Evolutionary conservation across 1,284 basidiomycete genomes (phyloP).

Genomic region (Ustilago cynodontis): DNA sequence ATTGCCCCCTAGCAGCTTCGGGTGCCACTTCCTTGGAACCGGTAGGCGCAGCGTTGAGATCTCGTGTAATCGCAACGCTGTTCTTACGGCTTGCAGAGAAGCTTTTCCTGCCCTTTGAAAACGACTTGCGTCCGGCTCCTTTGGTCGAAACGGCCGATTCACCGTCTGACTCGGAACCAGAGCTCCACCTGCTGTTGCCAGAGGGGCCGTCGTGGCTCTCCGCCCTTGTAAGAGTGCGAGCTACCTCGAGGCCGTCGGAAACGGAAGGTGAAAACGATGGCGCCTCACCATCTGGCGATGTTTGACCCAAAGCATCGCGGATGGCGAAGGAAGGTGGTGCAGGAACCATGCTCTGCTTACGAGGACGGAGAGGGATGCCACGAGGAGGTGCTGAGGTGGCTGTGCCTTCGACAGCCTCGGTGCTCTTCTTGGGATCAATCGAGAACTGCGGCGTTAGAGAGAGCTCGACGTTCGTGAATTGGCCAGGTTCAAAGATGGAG

Average conservation of each 20-base stretch:
- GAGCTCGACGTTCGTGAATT: slow-evolving; percentile 4
- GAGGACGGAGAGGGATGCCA: background rate
- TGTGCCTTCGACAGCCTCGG: background rate
- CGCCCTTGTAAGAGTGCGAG: slow-evolving; percentile 6
- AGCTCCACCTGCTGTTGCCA: slow-evolving; percentile 57
- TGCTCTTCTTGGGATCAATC: background rate
- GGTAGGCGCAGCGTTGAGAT: slow-evolving; percentile 6
- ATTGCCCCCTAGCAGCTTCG: slow-evolving; percentile 19
- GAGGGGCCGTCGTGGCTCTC: slow-evolving; percentile 12
- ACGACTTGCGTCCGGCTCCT: slow-evolving; percentile 27
- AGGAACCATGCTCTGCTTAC: slow-evolving; percentile 41
- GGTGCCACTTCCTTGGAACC: background rate
- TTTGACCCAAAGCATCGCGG: slow-evolving; percentile 11
- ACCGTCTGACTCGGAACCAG: slow-evolving; percentile 55
- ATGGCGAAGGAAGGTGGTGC: slow-evolving; percentile 46
- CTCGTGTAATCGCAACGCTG: slow-evolving; percentile 27
- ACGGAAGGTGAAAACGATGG: slow-evolving; percentile 6
- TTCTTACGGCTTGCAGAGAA: slow-evolving; percentile 44
- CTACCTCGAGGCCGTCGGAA: slow-evolving; percentile 15
- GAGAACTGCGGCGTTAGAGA: background rate
- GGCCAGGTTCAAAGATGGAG: slow-evolving; percentile 26
- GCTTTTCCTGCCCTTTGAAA: slow-evolving; percentile 42
- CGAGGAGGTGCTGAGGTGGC: background rate
- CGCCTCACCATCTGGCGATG: background rate
- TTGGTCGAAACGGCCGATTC: slow-evolving; percentile 32